A percentile compares a stretch with the other conserved stretches of the same genome.
These are phyloP conservation scores for Microcera coccophila DNA, from an alignment of 2,329 filamentous ascomycete species.

Conservation along the genomic window DNA sequence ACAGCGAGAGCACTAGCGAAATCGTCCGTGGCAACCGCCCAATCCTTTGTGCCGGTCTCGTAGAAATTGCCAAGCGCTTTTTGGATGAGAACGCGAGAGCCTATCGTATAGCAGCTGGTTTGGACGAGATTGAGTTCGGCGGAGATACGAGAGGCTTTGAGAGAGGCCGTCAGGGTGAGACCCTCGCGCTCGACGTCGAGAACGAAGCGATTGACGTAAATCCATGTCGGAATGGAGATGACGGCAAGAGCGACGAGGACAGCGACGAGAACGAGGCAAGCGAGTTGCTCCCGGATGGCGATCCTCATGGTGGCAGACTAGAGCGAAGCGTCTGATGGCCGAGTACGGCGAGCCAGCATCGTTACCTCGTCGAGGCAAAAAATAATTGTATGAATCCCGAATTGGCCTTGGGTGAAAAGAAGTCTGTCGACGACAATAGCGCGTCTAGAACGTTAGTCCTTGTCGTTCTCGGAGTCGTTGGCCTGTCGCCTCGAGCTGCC, in stretches of 20 bases:
- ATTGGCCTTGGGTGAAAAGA: too few relatives aligned
- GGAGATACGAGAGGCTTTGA: conserved; percentile 79
- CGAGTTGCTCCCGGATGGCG: conserved; percentile 83
- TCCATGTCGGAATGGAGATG: conserved; percentile 71
- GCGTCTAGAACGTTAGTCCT: neutral
- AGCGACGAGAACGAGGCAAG: conserved; percentile 70
- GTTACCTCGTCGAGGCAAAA: conserved; percentile 18
- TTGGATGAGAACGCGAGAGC: conserved; percentile 62
- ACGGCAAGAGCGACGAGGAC: conserved; percentile 72
- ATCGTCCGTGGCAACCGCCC: conserved; percentile 58
- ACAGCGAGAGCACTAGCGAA: conserved; percentile 66
- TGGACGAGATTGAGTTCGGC: conserved; percentile 76
- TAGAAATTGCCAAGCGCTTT: conserved; percentile 50
- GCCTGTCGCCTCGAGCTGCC: neutral
- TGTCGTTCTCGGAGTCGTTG: neutral
- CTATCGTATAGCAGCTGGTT: conserved; percentile 67
- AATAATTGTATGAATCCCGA: too few relatives aligned
- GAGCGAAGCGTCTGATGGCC: conserved; percentile 14
- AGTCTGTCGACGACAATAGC: too few relatives aligned
- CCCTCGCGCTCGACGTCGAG: conserved; percentile 52
- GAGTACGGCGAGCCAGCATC: conserved; percentile 26
- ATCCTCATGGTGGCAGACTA: conserved; percentile 62
- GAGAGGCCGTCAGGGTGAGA: conserved; percentile 73
- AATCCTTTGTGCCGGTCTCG: conserved; percentile 51
- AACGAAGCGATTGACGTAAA: conserved; percentile 55